Conservation (phyloP, 1,139 yeast genomes). For the Sugiyamaella pinicola region DNA sequence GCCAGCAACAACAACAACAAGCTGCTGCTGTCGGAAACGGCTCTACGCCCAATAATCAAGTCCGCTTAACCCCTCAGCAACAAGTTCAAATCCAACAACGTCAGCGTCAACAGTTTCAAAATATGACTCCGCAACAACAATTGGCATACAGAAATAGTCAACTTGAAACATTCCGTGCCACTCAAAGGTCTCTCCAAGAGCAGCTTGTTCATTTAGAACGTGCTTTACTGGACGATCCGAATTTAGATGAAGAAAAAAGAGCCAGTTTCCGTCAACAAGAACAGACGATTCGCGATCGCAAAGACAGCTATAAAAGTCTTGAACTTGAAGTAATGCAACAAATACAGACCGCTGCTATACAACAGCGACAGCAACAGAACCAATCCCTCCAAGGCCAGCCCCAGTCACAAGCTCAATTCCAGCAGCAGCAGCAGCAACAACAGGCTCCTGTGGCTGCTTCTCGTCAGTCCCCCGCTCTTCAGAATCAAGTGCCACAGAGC, state of each 20-base stretch:
- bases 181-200: constrained; percentile 29
- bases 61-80: constrained; percentile 6
- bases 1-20: constrained; percentile 19
- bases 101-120: constrained; percentile 28
- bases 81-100: constrained; percentile 26
- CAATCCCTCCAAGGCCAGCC: constrained; percentile 21
- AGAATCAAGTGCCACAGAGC: constrained; percentile 6
- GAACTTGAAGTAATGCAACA: constrained; percentile 37
- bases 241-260: constrained; percentile 30
- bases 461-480: constrained; percentile 13
- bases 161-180: constrained; percentile 29
- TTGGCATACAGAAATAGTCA: constrained; percentile 34
- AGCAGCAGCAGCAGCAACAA: constrained; percentile 25
- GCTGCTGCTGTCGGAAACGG: constrained; percentile 16
- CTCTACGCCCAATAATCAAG: constrained; percentile 22
- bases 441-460: constrained; percentile 17
- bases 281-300: constrained; percentile 31
- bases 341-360: constrained; percentile 35
- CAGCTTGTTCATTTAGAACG: constrained; percentile 32
- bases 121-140: constrained; percentile 35
- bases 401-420: constrained; percentile 24
- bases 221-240: constrained; percentile 31
- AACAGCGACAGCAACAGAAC: constrained; percentile 29
- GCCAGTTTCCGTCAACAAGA: constrained; percentile 31
- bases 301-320: constrained; percentile 33